Evolutionary conservation across 805 yeast species (phyloP), one percentile per base, ranked within the genome.

Genomic region (Candida tibetensis): DNA sequence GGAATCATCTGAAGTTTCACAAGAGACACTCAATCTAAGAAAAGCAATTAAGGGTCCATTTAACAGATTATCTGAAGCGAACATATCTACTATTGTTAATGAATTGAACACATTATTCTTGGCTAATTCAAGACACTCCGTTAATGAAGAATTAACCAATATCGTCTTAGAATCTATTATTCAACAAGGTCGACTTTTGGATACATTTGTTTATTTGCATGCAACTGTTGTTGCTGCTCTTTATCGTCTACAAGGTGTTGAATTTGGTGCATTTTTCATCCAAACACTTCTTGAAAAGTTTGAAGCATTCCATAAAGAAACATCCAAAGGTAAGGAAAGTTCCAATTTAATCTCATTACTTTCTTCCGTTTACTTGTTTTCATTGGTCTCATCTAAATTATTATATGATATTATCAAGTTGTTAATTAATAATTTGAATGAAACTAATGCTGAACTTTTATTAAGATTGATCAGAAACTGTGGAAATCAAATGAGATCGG

Each of bases 41-140:
- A 77, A 80, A 49, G 64, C 78, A 4, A 74, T 90, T 33, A 93
- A 89, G 52, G 90, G 97, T 41, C 79, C 88, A 1, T 67, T 93
- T 51, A 93, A 93, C 58, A 83, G 81, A 58, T 71, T 93, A n/a
- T 85, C 96, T 1, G 98, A 91, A 50, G 80, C 95, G 1, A 93
- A 90, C 45, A 69, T 90, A 19, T 67, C 76, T 9, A 66, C 81
- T 2, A 86, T 90, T 36, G 79, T 85, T 15, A 73, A 76, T 41
- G 87, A 86, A 17, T 64, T 93, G 36, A 81, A 80, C 49, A 70
- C 68, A 0, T 61, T 87, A 1, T 93, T 78, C 51, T 61, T 71
- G 45, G 71, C 71, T 5, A 71, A 87, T 49, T 82, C 99, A 3
- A 75, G 96, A 47, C 89, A 87, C 38, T 57, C 74, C n/a, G 95